Evolutionary conservation across 495 filamentous ascomycete genomes (phyloP).

Genomic region (Aspergillus nanangensis): DNA sequence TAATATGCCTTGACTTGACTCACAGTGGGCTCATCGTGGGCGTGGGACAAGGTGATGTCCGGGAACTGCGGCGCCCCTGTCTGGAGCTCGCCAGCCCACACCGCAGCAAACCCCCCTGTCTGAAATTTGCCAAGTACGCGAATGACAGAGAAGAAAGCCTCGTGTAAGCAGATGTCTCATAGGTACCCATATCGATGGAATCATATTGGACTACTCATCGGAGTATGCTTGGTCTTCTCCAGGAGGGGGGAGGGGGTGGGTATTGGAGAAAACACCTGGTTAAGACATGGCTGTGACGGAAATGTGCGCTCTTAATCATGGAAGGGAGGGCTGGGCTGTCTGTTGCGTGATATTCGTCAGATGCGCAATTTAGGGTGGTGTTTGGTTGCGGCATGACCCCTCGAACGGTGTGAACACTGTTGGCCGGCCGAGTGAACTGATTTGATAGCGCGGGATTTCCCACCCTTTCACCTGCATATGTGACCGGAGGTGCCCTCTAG

Average conservation of each 20-base stretch:
- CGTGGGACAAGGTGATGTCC: constrained; percentile 14
- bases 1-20: constrained; percentile 10
- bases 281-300: neutral
- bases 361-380: constrained; percentile 15
- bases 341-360: constrained; percentile 22
- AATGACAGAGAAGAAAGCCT: constrained; percentile 5
- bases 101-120: constrained; percentile 3
- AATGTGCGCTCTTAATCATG: constrained; percentile 12
- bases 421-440: constrained; percentile 22
- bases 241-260: no score
- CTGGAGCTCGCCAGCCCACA: constrained; percentile 11
- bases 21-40: constrained; percentile 6
- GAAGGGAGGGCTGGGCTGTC: neutral
- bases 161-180: neutral
- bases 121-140: constrained; percentile 8
- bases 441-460: constrained; percentile 24
- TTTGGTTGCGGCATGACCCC: constrained; percentile 21
- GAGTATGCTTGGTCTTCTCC: no score
- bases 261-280: neutral
- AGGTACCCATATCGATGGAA: constrained; percentile 10
- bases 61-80: constrained; percentile 17
- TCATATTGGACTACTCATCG: constrained; percentile 7
- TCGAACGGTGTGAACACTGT: constrained; percentile 15
- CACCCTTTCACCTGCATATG: constrained; percentile 15
- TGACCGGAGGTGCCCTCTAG: constrained; percentile 10